Conservation (phyloP, 1,284 basidiomycete genomes). For the Puccinia brachypodii region DNA sequence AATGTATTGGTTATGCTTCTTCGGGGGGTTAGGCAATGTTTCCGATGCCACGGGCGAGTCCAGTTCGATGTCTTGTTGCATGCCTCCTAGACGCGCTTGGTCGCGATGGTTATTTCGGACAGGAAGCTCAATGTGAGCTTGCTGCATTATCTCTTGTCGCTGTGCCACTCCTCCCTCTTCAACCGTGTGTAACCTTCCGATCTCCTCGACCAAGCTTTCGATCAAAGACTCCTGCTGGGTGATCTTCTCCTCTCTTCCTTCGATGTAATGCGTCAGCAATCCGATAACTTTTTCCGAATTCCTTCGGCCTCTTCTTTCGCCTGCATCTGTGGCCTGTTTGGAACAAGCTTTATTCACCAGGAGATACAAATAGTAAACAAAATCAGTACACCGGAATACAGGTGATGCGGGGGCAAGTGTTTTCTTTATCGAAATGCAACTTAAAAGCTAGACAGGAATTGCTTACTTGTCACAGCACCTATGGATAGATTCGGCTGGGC, state of each 20-base stretch:
- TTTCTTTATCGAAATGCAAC: too few relatives aligned
- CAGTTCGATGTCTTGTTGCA: neutral
- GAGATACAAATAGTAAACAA: neutral
- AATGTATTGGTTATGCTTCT: neutral
- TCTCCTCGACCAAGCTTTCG: conserved; percentile 22
- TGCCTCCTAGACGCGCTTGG: neutral
- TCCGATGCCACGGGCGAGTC: neutral
- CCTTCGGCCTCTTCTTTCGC: neutral
- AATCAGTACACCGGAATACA: neutral
- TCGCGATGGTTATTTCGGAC: neutral
- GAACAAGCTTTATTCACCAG: neutral
- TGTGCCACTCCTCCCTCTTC: neutral
- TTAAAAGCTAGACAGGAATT: neutral
- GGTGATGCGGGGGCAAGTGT: too few relatives aligned
- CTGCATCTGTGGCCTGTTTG: neutral
- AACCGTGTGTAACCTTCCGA: neutral
- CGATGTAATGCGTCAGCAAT: conserved; percentile 8
- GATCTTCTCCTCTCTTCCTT: conserved; percentile 11
- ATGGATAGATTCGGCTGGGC: too few relatives aligned
- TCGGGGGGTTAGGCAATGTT: neutral
- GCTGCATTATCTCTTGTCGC: neutral
- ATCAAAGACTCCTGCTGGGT: neutral
- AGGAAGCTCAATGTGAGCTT: neutral
- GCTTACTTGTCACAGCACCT: neutral
- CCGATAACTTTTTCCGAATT: conserved; percentile 14